A percentile compares a stretch with the other conserved stretches of the same genome.
phyloP scores from a whole-genome alignment of 345 rosid species.

The Arabidopsis arenosa region DNA sequence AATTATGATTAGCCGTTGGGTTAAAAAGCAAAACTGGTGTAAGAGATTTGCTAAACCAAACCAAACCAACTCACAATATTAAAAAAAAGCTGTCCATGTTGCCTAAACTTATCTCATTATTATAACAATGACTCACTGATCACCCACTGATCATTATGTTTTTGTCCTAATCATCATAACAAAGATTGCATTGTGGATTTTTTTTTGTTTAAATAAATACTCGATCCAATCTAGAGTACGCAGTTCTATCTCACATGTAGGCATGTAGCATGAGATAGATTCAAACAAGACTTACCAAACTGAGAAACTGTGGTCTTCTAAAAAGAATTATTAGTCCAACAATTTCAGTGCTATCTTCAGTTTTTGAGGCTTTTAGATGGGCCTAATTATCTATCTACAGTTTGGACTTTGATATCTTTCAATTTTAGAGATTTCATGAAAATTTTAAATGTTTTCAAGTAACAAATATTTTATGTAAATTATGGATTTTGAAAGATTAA shows the following conservation, averaged over 20 bases:
- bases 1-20: constrained; percentile 39
- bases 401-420: background rate
- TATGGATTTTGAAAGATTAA: too few relatives aligned
- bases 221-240: constrained; percentile 9
- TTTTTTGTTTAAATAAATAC: background rate
- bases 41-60: constrained; percentile 19
- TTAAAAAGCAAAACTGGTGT: constrained; percentile 27
- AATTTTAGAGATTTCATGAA: background rate
- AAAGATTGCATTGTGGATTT: constrained; percentile 13
- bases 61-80: constrained; percentile 20
- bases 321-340: background rate
- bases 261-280: background rate
- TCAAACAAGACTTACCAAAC: background rate
- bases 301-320: background rate
- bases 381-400: background rate
- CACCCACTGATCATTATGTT: constrained; percentile 34
- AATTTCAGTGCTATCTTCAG: background rate
- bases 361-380: background rate
- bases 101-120: constrained; percentile 19
- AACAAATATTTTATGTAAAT: too few relatives aligned
- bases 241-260: background rate
- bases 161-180: constrained; percentile 20
- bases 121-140: constrained; percentile 30
- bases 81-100: constrained; percentile 22
- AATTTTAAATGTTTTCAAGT: background rate